Conservation (phyloP, 805 yeast genomes). For the Saccharomycopsis synnaedendra region DNA sequence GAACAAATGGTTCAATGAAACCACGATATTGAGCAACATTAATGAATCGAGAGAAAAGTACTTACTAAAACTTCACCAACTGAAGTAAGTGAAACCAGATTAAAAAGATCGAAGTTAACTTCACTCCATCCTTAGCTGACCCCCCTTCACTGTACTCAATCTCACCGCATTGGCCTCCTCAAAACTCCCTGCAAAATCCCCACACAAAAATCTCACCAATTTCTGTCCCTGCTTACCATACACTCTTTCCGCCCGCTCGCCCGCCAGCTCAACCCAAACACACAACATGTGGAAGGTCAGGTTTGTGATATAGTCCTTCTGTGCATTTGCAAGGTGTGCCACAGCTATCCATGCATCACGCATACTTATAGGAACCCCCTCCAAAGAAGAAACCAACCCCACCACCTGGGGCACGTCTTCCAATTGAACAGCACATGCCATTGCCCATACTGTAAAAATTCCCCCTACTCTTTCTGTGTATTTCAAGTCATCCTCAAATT, state of each 20-base stretch:
- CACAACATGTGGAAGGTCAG: slow-evolving; percentile 63
- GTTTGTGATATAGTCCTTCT: slow-evolving; percentile 38
- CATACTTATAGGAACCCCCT: slow-evolving; percentile 38
- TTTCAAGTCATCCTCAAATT: slow-evolving; percentile 44
- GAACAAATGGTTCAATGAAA: too few species aligned
- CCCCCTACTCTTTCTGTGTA: slow-evolving; percentile 87
- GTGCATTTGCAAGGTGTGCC: slow-evolving; percentile 59
- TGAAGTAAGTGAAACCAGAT: too few species aligned
- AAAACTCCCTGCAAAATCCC: slow-evolving; percentile 42
- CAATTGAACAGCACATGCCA: slow-evolving; percentile 26
- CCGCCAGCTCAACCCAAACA: slow-evolving; percentile 90
- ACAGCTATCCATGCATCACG: slow-evolving; percentile 55
- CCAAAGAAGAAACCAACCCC: slow-evolving; percentile 1
- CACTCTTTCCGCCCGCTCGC: slow-evolving; percentile 36
- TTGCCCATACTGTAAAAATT: slow-evolving; percentile 69
- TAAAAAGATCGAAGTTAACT: too few species aligned
- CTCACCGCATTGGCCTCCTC: slow-evolving; percentile 13
- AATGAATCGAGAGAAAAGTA: too few species aligned
- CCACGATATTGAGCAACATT: too few species aligned
- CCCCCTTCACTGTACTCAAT: too few species aligned
- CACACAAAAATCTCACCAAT: slow-evolving; percentile 35
- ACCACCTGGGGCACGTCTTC: not conserved
- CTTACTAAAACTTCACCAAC: too few species aligned
- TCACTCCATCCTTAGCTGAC: too few species aligned
- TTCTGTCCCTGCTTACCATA: slow-evolving; percentile 69